Conservation (phyloP, 75 land plant genomes). For the Selaginella tamariscina region DNA sequence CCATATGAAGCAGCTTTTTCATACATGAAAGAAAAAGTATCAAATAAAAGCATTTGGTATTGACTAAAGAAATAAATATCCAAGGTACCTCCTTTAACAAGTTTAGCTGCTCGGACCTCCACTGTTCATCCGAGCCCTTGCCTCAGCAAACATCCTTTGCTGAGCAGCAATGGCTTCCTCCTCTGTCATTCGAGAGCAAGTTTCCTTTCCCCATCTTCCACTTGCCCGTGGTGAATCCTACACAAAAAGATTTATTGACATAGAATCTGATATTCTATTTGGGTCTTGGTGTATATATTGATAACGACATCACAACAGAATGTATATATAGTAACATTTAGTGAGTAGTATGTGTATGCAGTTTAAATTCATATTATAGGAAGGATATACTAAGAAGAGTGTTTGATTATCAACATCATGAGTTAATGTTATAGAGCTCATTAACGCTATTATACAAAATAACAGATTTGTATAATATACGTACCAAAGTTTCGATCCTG, state of each 20-base stretch:
- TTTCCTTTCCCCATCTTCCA: slow-evolving; percentile 41
- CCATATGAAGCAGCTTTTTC: too few species aligned
- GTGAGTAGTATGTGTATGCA: not conserved
- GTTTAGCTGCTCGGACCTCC: slow-evolving; percentile 25
- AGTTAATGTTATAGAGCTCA: too few species aligned
- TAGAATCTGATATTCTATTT: not conserved
- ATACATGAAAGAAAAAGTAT: too few species aligned
- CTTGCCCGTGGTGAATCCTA: slow-evolving; percentile 74
- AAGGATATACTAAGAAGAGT: not conserved
- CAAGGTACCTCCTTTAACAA: too few species aligned
- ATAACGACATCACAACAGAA: not conserved
- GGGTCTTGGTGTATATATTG: not conserved
- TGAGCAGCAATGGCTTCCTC: slow-evolving; percentile 96
- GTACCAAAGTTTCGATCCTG: slow-evolving; percentile 76
- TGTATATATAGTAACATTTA: not conserved
- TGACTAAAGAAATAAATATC: too few species aligned
- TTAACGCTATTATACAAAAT: not conserved
- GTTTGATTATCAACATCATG: not conserved
- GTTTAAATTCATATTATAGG: not conserved
- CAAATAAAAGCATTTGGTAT: too few species aligned
- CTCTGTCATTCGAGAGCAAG: slow-evolving; percentile 72
- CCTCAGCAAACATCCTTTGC: slow-evolving; percentile 98
- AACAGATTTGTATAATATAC: not conserved
- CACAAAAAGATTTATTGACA: slow-evolving; percentile 1
- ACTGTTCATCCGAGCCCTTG: slow-evolving; percentile 93